Conservation (phyloP, 1,139 yeast genomes). For the Yamadazyma trypodendri region DNA sequence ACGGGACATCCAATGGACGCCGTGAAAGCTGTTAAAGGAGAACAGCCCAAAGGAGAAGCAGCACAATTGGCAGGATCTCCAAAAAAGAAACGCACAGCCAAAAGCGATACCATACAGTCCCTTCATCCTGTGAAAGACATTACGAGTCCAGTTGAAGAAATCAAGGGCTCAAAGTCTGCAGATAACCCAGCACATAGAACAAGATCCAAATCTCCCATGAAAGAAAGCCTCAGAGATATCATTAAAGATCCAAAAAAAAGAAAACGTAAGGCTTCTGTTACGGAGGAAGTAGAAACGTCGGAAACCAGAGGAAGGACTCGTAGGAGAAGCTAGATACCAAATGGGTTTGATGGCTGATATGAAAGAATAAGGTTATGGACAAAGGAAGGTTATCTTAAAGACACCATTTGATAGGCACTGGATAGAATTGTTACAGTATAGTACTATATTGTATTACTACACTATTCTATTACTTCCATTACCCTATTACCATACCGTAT, state of each 20-base stretch:
- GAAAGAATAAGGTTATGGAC: no score
- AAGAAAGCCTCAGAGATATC: conserved; percentile 31
- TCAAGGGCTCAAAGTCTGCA: not conserved
- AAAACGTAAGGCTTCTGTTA: conserved; percentile 10
- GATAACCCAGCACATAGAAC: conserved; percentile 41
- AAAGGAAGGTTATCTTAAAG: no score
- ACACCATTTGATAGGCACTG: no score
- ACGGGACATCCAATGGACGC: not conserved
- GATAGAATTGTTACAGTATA: no score
- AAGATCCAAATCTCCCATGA: conserved; percentile 44
- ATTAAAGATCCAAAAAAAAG: conserved; percentile 17
- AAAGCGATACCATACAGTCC: no score
- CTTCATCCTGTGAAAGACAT: conserved; percentile 1
- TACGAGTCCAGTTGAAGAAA: conserved; percentile 1
- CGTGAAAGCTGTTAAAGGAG: not conserved
- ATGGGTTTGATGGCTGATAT: no score
- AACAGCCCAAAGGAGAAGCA: no score
- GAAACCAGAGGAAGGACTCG: not conserved
- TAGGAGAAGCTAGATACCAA: no score
- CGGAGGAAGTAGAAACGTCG: conserved; percentile 2
- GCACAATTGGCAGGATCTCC: not conserved
- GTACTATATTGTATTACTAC: no score
- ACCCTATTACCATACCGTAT: no score
- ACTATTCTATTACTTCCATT: no score
- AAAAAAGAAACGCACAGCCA: not conserved